Conservation (phyloP, 345 rosid species). For the Gossypium raimondii region DNA sequence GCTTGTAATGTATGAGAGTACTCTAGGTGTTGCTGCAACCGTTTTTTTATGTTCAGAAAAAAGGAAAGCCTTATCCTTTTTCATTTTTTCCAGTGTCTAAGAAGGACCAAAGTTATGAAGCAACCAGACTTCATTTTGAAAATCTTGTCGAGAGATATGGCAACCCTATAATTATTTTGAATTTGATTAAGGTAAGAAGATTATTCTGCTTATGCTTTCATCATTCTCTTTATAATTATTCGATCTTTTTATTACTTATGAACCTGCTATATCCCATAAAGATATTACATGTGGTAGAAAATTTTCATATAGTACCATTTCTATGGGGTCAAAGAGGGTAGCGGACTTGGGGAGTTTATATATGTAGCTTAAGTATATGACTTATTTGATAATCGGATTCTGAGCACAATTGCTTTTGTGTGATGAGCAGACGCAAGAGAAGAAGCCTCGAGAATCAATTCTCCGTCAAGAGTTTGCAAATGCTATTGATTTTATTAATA, state of each 20-base stretch:
- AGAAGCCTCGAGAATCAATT: slow-evolving; percentile 89
- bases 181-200: slow-evolving; percentile 77
- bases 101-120: slow-evolving; percentile 85
- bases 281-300: slow-evolving; percentile 2
- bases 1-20: slow-evolving; percentile 18
- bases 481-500: slow-evolving; percentile 90
- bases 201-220: neutral
- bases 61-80: neutral
- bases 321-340: neutral
- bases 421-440: slow-evolving; percentile 52
- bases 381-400: slow-evolving; percentile 5
- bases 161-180: slow-evolving; percentile 86
- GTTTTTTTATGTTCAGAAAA: slow-evolving; percentile 20
- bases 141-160: slow-evolving; percentile 91
- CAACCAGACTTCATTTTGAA: slow-evolving; percentile 91
- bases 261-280: slow-evolving; percentile 6
- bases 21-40: slow-evolving; percentile 7
- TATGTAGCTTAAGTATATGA: neutral
- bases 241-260: neutral
- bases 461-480: slow-evolving; percentile 91
- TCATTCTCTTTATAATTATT: neutral
- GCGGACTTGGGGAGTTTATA: neutral
- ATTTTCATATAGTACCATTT: slow-evolving; percentile 5
- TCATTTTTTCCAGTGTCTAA: slow-evolving; percentile 57
- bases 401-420: slow-evolving; percentile 13